Base-by-base conservation (phyloP, 306 rosid species). In the Quercus engelmannii region DNA sequence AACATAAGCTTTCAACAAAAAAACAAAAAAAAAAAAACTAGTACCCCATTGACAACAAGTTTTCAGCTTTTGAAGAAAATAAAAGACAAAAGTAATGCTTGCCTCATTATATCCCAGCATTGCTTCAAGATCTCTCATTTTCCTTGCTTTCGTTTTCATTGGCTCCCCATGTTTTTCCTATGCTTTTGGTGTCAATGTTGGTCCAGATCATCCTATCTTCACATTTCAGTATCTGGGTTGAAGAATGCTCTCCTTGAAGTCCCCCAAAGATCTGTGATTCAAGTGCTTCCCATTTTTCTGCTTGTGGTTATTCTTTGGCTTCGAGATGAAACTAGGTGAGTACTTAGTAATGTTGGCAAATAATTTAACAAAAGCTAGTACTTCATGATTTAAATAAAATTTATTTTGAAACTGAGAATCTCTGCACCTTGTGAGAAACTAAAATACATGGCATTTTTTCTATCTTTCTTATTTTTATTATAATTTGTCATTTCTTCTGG, bases 261-360 rank as follows among this genome's bases (percentile, higher is more conserved):
- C 2, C 52, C 3, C 26, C 3, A n/a, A 49, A 69, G 74, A 78
- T 74, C 69, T 83, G 88, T 55, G 62, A 79, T 15, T 26, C 78
- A 75, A 75, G 76, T 63, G 33, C 61, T 80, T 83, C 26, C 73
- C 41, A 23, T 71, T 79, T 85, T 80, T 77, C 81, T 20, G 74
- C 78, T 83, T 74, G 77, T 80, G 76, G 76, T 67, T 78, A 18
- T 74, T 76, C 49, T 63, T 64, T 55, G 81, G 76, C 79, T 55
- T 87, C 86, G 81, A 80, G 10, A 90, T 90, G 94, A 86, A 87
- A 79, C 79, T 81, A 71, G 94, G 90, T 90, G 69, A 74, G 72
- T 76, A 49, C 54, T 49, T 11, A 12, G 54, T 49, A 49, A 58
- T 28, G 72, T 75, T 54, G 4, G 41, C 35, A 5, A 43, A 59